Conservation (phyloP, 2,329 filamentous ascomycete species). For the Xylaria sp. region DNA sequence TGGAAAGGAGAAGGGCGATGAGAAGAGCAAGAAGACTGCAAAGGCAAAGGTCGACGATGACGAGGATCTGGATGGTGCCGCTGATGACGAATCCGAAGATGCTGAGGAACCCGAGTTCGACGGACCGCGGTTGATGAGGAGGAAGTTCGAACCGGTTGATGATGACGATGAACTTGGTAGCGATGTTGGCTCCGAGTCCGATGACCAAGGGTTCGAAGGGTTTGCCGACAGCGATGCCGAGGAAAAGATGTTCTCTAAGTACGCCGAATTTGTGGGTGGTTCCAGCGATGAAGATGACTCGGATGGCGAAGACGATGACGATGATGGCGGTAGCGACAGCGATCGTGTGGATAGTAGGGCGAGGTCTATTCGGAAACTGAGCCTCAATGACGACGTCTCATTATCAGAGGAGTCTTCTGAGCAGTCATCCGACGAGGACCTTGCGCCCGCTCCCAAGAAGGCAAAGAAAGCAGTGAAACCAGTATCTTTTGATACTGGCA, state of each 20-base stretch:
- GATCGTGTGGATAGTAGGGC: slow-evolving; percentile 25
- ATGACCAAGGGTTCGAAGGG: slow-evolving; percentile 22
- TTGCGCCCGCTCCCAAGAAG: slow-evolving; percentile 31
- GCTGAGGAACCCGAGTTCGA: slow-evolving; percentile 26
- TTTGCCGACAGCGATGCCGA: slow-evolving; percentile 30
- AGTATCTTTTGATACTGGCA: slow-evolving; percentile 24
- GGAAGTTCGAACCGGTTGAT: slow-evolving; percentile 34
- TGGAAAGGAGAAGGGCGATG: slow-evolving; percentile 34
- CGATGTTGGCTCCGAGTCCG: slow-evolving; percentile 23
- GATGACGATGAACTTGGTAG: slow-evolving; percentile 29
- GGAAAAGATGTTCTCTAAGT: slow-evolving; percentile 39
- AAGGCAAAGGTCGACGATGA: slow-evolving; percentile 16
- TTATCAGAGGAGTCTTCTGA: slow-evolving; percentile 26
- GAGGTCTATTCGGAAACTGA: slow-evolving; percentile 20
- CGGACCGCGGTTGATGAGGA: slow-evolving; percentile 28
- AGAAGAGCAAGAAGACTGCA: slow-evolving; percentile 28
- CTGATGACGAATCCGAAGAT: slow-evolving; percentile 23
- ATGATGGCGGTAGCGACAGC: slow-evolving; percentile 25
- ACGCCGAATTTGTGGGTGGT: slow-evolving; percentile 42
- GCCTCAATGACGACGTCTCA: slow-evolving; percentile 23
- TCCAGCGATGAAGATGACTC: slow-evolving; percentile 41
- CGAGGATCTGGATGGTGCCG: slow-evolving; percentile 14
- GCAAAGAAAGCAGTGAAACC: slow-evolving; percentile 25
- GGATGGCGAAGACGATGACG: slow-evolving; percentile 34
- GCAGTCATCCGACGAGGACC: slow-evolving; percentile 27